These are phyloP conservation scores for Jatropha curcas DNA, from an alignment of 345 rosid species.

Conservation along the genomic window DNA sequence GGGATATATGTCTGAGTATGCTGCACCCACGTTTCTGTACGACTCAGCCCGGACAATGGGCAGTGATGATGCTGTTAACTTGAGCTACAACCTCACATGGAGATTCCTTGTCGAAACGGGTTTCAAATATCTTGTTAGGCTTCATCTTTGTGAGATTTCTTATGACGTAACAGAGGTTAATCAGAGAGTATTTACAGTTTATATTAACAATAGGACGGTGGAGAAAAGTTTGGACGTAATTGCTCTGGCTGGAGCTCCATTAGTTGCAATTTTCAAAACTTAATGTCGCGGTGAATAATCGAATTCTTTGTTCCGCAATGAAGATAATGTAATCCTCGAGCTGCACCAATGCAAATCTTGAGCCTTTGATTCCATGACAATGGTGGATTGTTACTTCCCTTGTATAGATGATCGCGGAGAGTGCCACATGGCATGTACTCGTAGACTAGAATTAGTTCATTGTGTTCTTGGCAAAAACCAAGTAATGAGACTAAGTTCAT, in stretches of 20 bases:
- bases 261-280: conserved; percentile 8
- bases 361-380: conserved; percentile 17
- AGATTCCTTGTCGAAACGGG: conserved; percentile 10
- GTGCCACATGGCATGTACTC: conserved; percentile 15
- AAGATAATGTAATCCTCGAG: conserved; percentile 16
- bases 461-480: conserved; percentile 10
- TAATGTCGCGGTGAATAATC: conserved; percentile 15
- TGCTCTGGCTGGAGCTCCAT: conserved; percentile 7
- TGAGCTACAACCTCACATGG: conserved; percentile 17
- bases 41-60: conserved; percentile 1
- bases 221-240: neutral
- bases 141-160: conserved; percentile 24
- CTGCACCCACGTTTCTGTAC: neutral
- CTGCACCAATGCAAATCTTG: conserved; percentile 16
- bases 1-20: neutral
- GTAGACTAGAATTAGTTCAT: conserved; percentile 12
- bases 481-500: conserved; percentile 12
- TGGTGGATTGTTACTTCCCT: neutral
- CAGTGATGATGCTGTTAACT: neutral
- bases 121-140: conserved; percentile 19
- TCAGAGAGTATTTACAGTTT: conserved; percentile 8
- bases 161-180: neutral
- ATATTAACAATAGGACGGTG: neutral
- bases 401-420: conserved; percentile 14
- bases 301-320: conserved; percentile 1